Evolutionary conservation across 352 stramenopile genomes (phyloP), one percentile per base, ranked within the genome.

Genomic region (Phytophthora tubulina): DNA sequence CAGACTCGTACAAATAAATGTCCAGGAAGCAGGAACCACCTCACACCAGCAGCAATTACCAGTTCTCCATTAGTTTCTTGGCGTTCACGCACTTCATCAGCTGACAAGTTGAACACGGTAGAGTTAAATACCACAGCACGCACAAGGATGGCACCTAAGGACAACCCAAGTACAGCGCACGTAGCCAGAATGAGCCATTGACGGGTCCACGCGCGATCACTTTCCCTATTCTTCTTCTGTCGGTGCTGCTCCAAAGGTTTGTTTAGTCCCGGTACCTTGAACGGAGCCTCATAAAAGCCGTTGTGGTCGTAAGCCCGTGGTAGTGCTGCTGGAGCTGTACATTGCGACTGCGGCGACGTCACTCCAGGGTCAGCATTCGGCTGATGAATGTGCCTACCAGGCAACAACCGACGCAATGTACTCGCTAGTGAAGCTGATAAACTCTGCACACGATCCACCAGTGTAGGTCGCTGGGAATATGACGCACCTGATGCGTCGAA

Each of bases 291-390:
- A 57, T 88, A 90, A 44, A 88, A 90, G 3, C 69, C 61, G 9
- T 75, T 71, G 15, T 90, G 73, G 38, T 90, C 80, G 51, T 78
- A 88, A 4, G 65, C 72, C 2, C 76, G 72, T 3, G 82, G 70
- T 4, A 88, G 51, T 14, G 55, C 45, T 27, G 76, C 70, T 9
- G 82, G 82, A 30, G 78, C 73, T 14, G 76, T 73, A 14, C 74
- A 82, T 6, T 78, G 63, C 6, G 80, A 90, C 45, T 81, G 70
- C 5, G 82, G 82, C 8, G 82, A 90, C 21, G 82, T 88, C 11
- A 76, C 11, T 14, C 64, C 65, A 15, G 58, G 42, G 17, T 33
- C 45, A 33, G 53, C 55, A 41, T 54, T 36, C 3, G 36, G 57
- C 33, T 68, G 58, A 1, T 60, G 52, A 33, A 5, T 36, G 33